Evolutionary conservation across 192 early-diverging fungal species (phyloP).

Genomic region (Thoreauomyces humboldtii): DNA sequence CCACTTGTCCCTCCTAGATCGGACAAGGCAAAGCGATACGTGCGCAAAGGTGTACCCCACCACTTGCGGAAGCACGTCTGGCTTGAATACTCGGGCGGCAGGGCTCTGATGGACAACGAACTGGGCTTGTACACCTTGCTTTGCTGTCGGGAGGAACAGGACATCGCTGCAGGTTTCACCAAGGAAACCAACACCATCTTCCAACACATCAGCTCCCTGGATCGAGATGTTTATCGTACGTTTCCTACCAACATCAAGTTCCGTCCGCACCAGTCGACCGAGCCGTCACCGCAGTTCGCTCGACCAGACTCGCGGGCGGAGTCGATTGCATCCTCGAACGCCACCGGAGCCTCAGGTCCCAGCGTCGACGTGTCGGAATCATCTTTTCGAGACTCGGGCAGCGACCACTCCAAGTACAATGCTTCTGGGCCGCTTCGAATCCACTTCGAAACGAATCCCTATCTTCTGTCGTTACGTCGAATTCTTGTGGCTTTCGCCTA

Average conservation of each 20-base stretch:
- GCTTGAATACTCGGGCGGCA: slow-evolving; percentile 73
- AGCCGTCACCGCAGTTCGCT: neutral
- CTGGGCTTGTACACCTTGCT: slow-evolving; percentile 58
- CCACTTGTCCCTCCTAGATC: neutral
- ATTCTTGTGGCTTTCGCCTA: slow-evolving; percentile 73
- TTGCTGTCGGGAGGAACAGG: slow-evolving; percentile 37
- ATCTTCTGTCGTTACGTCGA: slow-evolving; percentile 56
- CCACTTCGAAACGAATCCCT: slow-evolving; percentile 30
- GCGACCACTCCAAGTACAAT: neutral
- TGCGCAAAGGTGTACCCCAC: slow-evolving; percentile 77
- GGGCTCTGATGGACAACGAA: slow-evolving; percentile 52
- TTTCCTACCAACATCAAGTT: slow-evolving; percentile 78
- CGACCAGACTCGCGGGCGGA: slow-evolving; percentile 3
- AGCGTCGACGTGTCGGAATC: no score
- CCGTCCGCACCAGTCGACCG: slow-evolving; percentile 37
- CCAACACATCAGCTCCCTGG: slow-evolving; percentile 66
- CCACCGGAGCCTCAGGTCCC: neutral
- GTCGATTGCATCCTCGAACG: neutral
- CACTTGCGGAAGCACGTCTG: slow-evolving; percentile 64
- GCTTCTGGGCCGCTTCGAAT: no score
- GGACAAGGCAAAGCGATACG: slow-evolving; percentile 63
- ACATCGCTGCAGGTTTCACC: slow-evolving; percentile 30
- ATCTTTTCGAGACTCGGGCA: neutral
- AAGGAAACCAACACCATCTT: slow-evolving; percentile 51
- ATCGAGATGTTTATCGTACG: slow-evolving; percentile 72